Conservation (phyloP, 768 basidiomycete species). For the Mycena maculata region DNA sequence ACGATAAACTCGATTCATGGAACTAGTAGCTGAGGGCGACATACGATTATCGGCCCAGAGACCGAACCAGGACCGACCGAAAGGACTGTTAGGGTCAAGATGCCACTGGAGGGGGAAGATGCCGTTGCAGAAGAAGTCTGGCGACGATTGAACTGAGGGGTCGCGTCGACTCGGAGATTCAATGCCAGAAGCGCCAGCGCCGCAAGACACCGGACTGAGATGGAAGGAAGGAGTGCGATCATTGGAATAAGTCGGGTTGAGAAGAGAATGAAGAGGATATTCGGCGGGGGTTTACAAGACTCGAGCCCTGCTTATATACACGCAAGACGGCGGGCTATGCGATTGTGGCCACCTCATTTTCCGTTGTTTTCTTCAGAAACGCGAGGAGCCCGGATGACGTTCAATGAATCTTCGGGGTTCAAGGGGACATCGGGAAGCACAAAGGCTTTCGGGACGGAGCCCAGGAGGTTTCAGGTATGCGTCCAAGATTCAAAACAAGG, state of each 20-base stretch:
- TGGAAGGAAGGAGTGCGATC: not conserved
- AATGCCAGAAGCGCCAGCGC: not conserved
- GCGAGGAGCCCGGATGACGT: not conserved
- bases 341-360: not conserved
- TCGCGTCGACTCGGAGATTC: not conserved
- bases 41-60: too few species aligned
- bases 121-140: not conserved
- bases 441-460: too few species aligned
- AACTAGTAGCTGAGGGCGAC: too few species aligned
- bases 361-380: not conserved
- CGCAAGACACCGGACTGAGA: not conserved
- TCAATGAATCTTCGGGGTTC: not conserved
- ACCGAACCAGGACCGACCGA: too few species aligned
- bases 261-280: not conserved
- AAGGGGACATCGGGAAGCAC: not conserved
- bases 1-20: too few species aligned
- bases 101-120: not conserved
- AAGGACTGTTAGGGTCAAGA: too few species aligned
- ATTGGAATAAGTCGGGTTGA: not conserved
- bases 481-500: too few species aligned
- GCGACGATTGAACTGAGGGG: not conserved
- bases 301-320: not conserved
- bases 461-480: too few species aligned
- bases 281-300: not conserved
- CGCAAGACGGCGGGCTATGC: not conserved